A percentile compares a stretch with the other conserved stretches of the same genome.
Conservation (phyloP, 345 rosid species). For the Pelargonium nanum region DNA sequence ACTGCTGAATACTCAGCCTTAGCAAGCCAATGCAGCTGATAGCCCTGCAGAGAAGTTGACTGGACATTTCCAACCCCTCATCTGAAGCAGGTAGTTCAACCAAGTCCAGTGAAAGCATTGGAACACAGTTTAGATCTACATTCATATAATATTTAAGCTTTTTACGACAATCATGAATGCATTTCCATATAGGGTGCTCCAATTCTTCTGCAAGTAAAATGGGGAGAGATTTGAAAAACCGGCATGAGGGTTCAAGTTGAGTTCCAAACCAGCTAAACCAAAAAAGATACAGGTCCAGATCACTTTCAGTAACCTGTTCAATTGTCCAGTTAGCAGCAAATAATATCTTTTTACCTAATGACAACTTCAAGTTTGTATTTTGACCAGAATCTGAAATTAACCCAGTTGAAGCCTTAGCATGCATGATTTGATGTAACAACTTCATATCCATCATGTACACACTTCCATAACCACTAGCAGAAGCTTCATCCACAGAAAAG, state of each 20-base stretch:
- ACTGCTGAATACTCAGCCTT: constrained; percentile 56
- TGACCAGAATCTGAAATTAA: constrained; percentile 5
- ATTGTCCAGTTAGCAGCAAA: constrained; percentile 71
- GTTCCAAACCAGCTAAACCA: constrained; percentile 64
- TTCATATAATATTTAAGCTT: constrained; percentile 31
- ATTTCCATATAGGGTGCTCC: constrained; percentile 67
- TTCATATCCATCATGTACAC: constrained; percentile 26
- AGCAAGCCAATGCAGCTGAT: constrained; percentile 47
- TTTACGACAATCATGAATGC: constrained; percentile 27
- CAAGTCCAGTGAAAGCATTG: constrained; percentile 54
- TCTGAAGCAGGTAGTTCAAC: constrained; percentile 34
- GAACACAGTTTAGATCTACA: constrained; percentile 31
- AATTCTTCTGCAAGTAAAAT: constrained; percentile 36
- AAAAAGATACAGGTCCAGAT: constrained; percentile 54
- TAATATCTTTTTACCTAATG: constrained; percentile 40
- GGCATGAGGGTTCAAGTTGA: constrained; percentile 32
- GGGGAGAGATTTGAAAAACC: constrained; percentile 33
- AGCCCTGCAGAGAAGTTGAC: constrained; percentile 35
- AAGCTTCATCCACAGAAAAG: constrained; percentile 14
- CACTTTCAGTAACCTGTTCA: constrained; percentile 70
- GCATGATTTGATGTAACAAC: constrained; percentile 26
- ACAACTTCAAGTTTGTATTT: constrained; percentile 14
- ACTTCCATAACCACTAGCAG: constrained; percentile 13
- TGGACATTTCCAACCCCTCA: constrained; percentile 18
- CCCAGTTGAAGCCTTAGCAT: constrained; percentile 29